phyloP scores from a whole-genome alignment of 805 yeast species.

The Saturnispora dispora region DNA sequence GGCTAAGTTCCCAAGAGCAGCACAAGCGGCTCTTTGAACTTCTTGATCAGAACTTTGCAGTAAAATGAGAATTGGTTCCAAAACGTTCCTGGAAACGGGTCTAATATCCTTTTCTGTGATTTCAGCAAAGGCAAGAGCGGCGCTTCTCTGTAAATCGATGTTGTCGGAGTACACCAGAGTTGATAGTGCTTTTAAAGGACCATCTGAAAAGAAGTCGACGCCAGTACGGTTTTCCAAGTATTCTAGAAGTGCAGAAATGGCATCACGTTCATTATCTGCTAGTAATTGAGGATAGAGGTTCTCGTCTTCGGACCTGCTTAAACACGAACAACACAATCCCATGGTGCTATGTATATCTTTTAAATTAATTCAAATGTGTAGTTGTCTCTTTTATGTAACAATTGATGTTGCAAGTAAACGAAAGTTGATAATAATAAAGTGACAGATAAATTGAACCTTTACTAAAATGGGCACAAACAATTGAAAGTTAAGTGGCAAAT shows the following conservation, averaged over 20 bases:
- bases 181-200: constrained; percentile 80
- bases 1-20: constrained; percentile 96
- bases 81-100: constrained; percentile 80
- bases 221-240: constrained; percentile 83
- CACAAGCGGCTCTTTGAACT: constrained; percentile 97
- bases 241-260: constrained; percentile 81
- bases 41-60: constrained; percentile 85
- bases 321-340: constrained; percentile 49
- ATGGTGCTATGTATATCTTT: constrained; percentile 19
- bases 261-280: constrained; percentile 95
- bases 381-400: not conserved
- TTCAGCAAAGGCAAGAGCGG: constrained; percentile 97
- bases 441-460: not conserved
- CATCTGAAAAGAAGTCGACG: constrained; percentile 81
- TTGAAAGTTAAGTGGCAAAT: not conserved
- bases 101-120: constrained; percentile 94
- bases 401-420: not conserved
- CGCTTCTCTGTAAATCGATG: constrained; percentile 89
- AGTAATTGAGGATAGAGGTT: constrained; percentile 68
- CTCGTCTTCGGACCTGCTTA: constrained; percentile 35
- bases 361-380: not conserved
- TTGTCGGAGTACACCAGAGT: constrained; percentile 93
- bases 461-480: not conserved
- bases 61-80: constrained; percentile 86
- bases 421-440: not conserved